phyloP scores from a whole-genome alignment of 345 rosid species.

The Ricinus communis region DNA sequence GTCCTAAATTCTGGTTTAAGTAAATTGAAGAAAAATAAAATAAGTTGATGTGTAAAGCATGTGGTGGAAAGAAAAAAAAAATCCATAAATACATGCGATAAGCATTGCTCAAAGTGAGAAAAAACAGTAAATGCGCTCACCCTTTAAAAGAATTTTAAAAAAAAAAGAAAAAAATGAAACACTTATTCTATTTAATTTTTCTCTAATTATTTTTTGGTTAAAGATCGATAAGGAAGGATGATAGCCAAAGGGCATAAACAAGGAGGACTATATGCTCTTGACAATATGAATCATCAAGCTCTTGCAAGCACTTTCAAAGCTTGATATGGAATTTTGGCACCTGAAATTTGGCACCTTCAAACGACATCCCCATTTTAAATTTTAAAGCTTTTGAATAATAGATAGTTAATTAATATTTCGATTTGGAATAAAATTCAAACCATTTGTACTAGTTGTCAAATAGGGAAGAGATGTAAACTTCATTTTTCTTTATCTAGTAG shows the following conservation, averaged over 20 bases:
- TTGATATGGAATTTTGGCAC: background rate
- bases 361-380: background rate
- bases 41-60: too few relatives aligned
- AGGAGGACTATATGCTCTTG: conserved; percentile 4
- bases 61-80: too few relatives aligned
- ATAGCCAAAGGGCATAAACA: background rate
- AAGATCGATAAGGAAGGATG: background rate
- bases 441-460: background rate
- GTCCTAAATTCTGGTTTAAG: too few relatives aligned
- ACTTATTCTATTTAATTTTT: background rate
- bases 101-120: too few relatives aligned
- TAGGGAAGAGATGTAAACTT: background rate
- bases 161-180: too few relatives aligned
- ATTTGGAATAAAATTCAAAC: too few relatives aligned
- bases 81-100: too few relatives aligned
- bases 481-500: background rate
- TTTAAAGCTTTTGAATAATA: too few relatives aligned
- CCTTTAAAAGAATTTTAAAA: too few relatives aligned
- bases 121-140: too few relatives aligned
- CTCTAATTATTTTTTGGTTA: background rate
- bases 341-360: background rate
- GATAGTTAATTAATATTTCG: background rate
- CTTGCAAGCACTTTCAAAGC: background rate
- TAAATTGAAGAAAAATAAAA: too few relatives aligned
- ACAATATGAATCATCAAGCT: background rate